Base-by-base conservation (phyloP, 257 asterid genomes). In the Ligustrum vulgare region DNA sequence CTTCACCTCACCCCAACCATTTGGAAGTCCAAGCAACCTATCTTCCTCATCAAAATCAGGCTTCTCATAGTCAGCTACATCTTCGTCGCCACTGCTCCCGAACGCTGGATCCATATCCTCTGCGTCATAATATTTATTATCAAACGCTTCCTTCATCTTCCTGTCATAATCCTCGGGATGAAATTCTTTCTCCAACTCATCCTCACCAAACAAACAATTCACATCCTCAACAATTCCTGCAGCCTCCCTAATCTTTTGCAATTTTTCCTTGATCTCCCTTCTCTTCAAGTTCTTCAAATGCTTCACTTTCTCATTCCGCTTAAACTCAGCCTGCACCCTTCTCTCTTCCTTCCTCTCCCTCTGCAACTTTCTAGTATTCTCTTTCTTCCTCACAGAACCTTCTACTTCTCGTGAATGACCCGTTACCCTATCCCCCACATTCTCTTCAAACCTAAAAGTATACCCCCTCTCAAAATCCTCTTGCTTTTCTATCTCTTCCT, bases 21-120 rank as follows among this genome's bases (percentile, higher is more conserved):
- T 80, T 10, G 83, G 78, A 77, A 94, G 91, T 70, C 97, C 97
- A 69, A 94, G 96, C 83, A 91, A 77, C 78, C 90, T 96, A 82
- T 94, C 96, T 72, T 94, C 98, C 80, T 87, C 82, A 31, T 88
- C 96, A 77, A 94, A 94, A 85, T 91, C 89, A 0, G 97, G 98
- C 72, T 92, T 94, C 62, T 82, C 93, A 18, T 75, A 4, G 16
- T 70, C 86, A 28, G 20, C 81, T 3, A 13, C 90, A 75, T 84
- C 92, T 49, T 78, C 91, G 66, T 86, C 93, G 13, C 23, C 75
- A 18, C 86, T 89, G 47, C 89, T 93, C 58, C 91, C 97, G 69
- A 90, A 93, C 67, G 74, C 83, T 0, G 93, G 89, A 79, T 91
- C 85, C 36, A 79, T 76, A 77, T 93, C 97, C 33, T 89, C 90